phyloP scores from a whole-genome alignment of 1,284 basidiomycete genomes.

The Chondrostereum purpureum region DNA sequence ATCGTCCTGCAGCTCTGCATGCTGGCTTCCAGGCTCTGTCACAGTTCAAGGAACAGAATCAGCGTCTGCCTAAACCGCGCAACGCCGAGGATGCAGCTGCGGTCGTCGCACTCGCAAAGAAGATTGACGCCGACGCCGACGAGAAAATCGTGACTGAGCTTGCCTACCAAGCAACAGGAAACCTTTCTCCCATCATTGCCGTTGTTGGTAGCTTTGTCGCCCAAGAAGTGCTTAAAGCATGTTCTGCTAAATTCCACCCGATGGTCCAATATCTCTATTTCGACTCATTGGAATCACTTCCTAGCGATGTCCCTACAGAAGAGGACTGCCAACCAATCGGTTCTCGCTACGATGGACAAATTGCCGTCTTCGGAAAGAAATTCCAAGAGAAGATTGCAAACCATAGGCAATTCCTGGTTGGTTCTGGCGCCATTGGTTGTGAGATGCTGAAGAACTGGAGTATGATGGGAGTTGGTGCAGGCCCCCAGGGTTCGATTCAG shows the following conservation, averaged over 20 bases:
- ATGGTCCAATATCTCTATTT: slow-evolving; percentile 96
- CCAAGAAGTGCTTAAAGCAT: slow-evolving; percentile 96
- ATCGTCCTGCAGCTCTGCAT: slow-evolving; percentile 87
- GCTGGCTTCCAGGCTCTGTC: slow-evolving; percentile 94
- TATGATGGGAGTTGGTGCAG: slow-evolving; percentile 94
- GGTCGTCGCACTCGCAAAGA: slow-evolving; percentile 74
- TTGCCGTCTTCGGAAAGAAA: slow-evolving; percentile 89
- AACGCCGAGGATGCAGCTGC: slow-evolving; percentile 77
- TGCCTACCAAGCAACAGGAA: slow-evolving; percentile 90
- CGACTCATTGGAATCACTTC: slow-evolving; percentile 95
- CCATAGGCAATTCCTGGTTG: slow-evolving; percentile 94
- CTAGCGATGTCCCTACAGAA: slow-evolving; percentile 70
- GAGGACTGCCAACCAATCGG: slow-evolving; percentile 80
- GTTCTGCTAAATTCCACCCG: slow-evolving; percentile 97
- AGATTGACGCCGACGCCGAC: slow-evolving; percentile 69
- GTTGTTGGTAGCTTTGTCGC: slow-evolving; percentile 97
- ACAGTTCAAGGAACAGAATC: slow-evolving; percentile 65
- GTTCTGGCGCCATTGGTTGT: slow-evolving; percentile 97
- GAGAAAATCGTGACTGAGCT: slow-evolving; percentile 83
- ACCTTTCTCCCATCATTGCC: slow-evolving; percentile 87
- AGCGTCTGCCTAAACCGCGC: slow-evolving; percentile 77
- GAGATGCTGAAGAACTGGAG: slow-evolving; percentile 99
- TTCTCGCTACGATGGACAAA: slow-evolving; percentile 90
- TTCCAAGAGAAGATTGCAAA: slow-evolving; percentile 95
- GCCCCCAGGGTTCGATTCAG: slow-evolving; percentile 78